Conservation (phyloP, 257 asterid genomes). For the Solanum pinnatisectum region DNA sequence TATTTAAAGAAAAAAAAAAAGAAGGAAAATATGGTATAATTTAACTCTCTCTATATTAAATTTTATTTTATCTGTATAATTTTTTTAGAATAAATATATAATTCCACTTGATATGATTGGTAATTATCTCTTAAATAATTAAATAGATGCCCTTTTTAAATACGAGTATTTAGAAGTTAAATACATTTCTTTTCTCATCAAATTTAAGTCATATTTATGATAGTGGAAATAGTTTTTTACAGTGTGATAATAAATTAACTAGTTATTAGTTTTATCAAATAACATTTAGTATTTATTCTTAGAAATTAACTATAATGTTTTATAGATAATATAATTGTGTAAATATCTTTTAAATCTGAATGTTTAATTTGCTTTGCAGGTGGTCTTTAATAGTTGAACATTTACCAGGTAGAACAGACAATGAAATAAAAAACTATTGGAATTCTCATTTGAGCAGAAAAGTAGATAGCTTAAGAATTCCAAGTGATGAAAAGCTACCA, state of each 20-base stretch:
- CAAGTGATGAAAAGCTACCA: conserved; percentile 8
- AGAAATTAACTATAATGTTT: not conserved
- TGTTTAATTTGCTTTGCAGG: conserved; percentile 13
- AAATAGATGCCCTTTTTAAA: not conserved
- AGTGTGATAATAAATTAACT: not conserved
- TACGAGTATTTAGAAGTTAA: not conserved
- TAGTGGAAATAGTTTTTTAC: not conserved
- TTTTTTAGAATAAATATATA: too few species aligned
- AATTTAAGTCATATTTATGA: not conserved
- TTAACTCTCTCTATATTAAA: too few species aligned
- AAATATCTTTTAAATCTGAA: not conserved
- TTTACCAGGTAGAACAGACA: conserved; percentile 94
- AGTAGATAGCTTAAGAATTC: conserved; percentile 27
- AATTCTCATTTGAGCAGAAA: conserved; percentile 72
- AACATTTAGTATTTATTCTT: not conserved
- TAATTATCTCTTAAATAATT: not conserved
- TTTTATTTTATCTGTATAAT: too few species aligned
- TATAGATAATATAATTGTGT: not conserved
- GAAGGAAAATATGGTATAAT: too few species aligned
- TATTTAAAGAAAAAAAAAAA: not conserved
- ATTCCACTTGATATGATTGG: not conserved
- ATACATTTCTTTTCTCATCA: not conserved
- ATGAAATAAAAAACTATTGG: conserved; percentile 91
- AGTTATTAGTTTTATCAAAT: not conserved
- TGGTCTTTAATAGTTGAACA: conserved; percentile 78